A percentile compares a stretch with the other conserved stretches of the same genome.
Conservation (phyloP, 805 yeast genomes). For the Wickerhamomyces silvicola region DNA sequence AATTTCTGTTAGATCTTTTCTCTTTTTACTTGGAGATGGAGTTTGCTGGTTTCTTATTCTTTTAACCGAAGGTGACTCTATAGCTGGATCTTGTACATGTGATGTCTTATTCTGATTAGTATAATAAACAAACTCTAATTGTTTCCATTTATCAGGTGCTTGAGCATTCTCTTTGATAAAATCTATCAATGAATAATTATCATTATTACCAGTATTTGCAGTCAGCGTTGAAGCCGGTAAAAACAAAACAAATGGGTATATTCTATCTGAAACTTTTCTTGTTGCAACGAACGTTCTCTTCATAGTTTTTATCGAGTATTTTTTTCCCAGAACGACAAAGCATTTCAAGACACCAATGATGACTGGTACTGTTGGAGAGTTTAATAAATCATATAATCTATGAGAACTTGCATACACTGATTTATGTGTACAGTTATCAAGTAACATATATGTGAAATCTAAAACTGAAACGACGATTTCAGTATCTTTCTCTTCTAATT, state of each 20-base stretch:
- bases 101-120: neutral
- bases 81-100: too few species aligned
- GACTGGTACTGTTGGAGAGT: conserved; percentile 53
- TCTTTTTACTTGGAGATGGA: conserved; percentile 18
- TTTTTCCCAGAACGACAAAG: conserved; percentile 52
- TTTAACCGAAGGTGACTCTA: conserved; percentile 13
- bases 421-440: conserved; percentile 65
- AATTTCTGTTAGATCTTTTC: too few species aligned
- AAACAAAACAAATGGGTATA: conserved; percentile 41
- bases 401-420: conserved; percentile 63
- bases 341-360: conserved; percentile 56
- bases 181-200: conserved; percentile 41
- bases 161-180: conserved; percentile 35
- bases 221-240: conserved; percentile 42
- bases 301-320: conserved; percentile 41
- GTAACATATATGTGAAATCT: conserved; percentile 52
- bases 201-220: conserved; percentile 27
- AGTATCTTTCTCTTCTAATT: conserved; percentile 41
- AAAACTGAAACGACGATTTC: conserved; percentile 43
- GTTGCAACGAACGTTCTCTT: conserved; percentile 15
- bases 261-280: conserved; percentile 21
- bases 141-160: conserved; percentile 52
- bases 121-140: conserved; percentile 43
- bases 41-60: conserved; percentile 7
- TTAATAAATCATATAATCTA: conserved; percentile 50